A percentile compares a stretch with the other conserved stretches of the same genome.
Evolutionary conservation across 2,329 filamentous ascomycete genomes (phyloP).

Genomic region (Kalmusia sp.): DNA sequence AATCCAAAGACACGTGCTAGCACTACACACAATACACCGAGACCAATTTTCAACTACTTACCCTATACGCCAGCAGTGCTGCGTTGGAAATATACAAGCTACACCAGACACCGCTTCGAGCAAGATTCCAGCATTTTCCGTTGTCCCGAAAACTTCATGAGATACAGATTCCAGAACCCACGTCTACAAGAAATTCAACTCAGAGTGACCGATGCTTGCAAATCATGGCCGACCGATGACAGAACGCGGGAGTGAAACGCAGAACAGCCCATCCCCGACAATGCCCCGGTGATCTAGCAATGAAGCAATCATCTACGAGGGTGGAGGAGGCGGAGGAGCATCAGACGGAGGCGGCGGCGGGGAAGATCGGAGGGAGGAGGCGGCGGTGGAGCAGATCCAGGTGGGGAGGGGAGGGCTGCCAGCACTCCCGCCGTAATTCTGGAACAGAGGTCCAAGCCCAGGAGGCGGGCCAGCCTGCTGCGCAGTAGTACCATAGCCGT

Average conservation of each 20-base stretch:
- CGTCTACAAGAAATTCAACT: too few relatives aligned
- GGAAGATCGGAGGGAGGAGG: conserved; percentile 63
- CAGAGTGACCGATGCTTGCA: too few relatives aligned
- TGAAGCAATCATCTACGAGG: conserved; percentile 55
- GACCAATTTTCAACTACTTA: too few relatives aligned
- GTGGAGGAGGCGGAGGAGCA: conserved; percentile 65
- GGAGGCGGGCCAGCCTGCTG: conserved; percentile 55
- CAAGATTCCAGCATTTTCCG: too few relatives aligned
- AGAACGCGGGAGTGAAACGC: not conserved
- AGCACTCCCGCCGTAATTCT: conserved; percentile 66
- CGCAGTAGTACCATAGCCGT: conserved; percentile 48
- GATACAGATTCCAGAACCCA: too few relatives aligned
- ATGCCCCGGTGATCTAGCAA: conserved; percentile 50
- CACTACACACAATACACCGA: too few relatives aligned
- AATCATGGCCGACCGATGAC: not conserved
- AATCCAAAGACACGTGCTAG: too few relatives aligned
- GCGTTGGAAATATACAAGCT: too few relatives aligned
- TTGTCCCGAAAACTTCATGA: too few relatives aligned
- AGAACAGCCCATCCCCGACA: not conserved
- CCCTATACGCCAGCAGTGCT: too few relatives aligned
- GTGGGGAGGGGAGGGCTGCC: conserved; percentile 66
- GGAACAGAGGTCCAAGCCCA: conserved; percentile 70
- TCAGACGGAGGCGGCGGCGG: conserved; percentile 37
- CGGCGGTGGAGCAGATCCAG: conserved; percentile 66
- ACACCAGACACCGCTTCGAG: too few relatives aligned